Evolutionary conservation across 73 alveolate genomes (phyloP).

Genomic region (Paramecium caudatum): DNA sequence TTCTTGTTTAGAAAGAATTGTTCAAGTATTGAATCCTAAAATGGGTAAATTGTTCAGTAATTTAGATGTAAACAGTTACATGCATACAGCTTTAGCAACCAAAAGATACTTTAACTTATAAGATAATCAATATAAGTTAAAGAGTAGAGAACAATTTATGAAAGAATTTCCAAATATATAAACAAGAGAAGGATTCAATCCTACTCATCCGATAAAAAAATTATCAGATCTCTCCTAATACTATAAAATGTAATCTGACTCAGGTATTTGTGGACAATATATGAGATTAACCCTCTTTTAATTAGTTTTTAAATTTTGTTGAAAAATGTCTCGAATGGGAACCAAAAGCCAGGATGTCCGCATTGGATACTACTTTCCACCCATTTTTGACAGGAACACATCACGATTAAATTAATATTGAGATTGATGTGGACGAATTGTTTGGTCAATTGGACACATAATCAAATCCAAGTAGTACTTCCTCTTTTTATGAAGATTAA

Average conservation of each 20-base stretch:
- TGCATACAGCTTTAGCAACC: not conserved
- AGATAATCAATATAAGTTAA: conserved; percentile 17
- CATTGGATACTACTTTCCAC: conserved; percentile 63
- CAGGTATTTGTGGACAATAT: conserved; percentile 29
- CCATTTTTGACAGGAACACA: conserved; percentile 60
- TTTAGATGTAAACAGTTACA: not conserved
- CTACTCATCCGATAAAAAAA: conserved; percentile 14
- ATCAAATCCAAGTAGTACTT: conserved; percentile 67
- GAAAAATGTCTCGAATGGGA: conserved; percentile 61
- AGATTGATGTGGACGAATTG: conserved; percentile 29
- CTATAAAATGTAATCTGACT: conserved; percentile 31
- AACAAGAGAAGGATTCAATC: conserved; percentile 39
- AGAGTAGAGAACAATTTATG: conserved; percentile 53
- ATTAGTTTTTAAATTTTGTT: conserved; percentile 66
- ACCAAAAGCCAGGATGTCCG: conserved; percentile 71
- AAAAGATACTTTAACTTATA: conserved; percentile 46
- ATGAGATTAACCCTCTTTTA: conserved; percentile 47
- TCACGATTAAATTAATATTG: conserved; percentile 15
- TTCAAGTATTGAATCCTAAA: conserved; percentile 26
- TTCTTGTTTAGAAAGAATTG: conserved; percentile 66
- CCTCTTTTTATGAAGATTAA: conserved; percentile 69
- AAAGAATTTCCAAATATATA: not conserved
- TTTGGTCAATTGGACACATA: conserved; percentile 48
- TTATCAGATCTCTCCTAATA: conserved; percentile 60
- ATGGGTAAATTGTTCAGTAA: not conserved